phyloP scores from a whole-genome alignment of 2,329 filamentous ascomycete genomes.

The Xylaria sp. region DNA sequence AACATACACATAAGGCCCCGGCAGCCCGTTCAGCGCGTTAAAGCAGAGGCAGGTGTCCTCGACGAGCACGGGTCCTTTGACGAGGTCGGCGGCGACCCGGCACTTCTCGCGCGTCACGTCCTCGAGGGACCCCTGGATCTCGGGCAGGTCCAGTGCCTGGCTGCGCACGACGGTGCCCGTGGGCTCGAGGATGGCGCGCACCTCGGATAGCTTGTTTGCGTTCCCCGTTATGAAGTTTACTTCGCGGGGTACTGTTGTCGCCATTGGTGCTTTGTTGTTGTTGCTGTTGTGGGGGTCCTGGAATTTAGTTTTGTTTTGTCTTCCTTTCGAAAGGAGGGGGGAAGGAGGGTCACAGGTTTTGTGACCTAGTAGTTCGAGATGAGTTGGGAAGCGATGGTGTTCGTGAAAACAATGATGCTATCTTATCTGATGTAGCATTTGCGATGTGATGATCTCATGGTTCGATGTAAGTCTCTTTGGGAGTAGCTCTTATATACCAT shows the following conservation, averaged over 20 bases:
- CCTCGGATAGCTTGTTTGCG: conserved; percentile 90
- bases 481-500: background rate
- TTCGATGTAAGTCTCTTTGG: background rate
- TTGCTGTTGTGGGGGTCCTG: background rate
- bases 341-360: background rate
- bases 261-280: background rate
- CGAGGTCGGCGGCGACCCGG: conserved; percentile 78
- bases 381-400: background rate
- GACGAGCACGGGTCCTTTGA: conserved; percentile 82
- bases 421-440: background rate
- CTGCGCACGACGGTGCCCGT: conserved; percentile 75
- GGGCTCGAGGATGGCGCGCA: conserved; percentile 81
- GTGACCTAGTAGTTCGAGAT: background rate
- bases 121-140: conserved; percentile 92
- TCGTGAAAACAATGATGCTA: background rate
- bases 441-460: background rate
- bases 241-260: conserved; percentile 41
- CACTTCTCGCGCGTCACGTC: conserved; percentile 93
- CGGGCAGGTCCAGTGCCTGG: conserved; percentile 81
- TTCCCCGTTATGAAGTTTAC: conserved; percentile 98
- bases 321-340: background rate
- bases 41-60: conserved; percentile 98
- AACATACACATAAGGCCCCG: conserved; percentile 92
- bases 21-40: conserved; percentile 87
- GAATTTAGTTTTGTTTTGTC: background rate